Evolutionary conservation across 345 rosid genomes (phyloP), one percentile per base, ranked within the genome.

Genomic region (Eucalyptus virginea): DNA sequence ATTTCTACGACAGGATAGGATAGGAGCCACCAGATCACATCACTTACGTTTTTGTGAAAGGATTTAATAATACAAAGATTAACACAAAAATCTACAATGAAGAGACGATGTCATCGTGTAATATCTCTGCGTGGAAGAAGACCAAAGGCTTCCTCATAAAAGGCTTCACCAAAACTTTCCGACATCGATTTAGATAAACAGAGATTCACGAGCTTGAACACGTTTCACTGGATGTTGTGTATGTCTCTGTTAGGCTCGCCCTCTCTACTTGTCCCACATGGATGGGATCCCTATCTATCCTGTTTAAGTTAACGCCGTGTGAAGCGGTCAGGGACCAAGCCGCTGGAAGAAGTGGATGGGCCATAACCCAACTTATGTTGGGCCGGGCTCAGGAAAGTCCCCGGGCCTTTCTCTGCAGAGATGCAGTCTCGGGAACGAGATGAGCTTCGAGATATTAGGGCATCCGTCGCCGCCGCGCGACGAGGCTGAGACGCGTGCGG

Each of bases 281-380:
- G 45, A 9, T 10, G 0, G 3, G 4, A 5, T 37, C 14, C 44
- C 45, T 9, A 3, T 72, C 23, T 34, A 23, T 72, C 24, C 26
- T 34, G 10, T 69, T 5, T 10, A 72, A 52, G 5, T 18, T 1
- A 52, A 21, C 10, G 0, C 26, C 58, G 5, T 52, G 5, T 3
- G 2, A 52, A 19, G 0, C 0, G 0, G 0, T 0, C 0, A 0
- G 0, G 9, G 4, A 0, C 5, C 2, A 8, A 19, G 81, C 4
- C 34, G 12, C 24, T 3, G 16, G 40, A 15, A 17, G 77, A 5
- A 49, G 51, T 89, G 45, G 15, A 6, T 58, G 91, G 91, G 89
- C 77, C 19, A 6, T 0, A 1, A 1, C n/a, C 23, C 4, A 0
- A 6, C 28, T 2, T 0, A 0, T 26, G 89, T 7, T 30, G 52